A percentile compares a stretch with the other conserved stretches of the same genome.
These are phyloP conservation scores for Mycena kentingensis DNA, from an alignment of 768 basidiomycete species.

Conservation along the genomic window DNA sequence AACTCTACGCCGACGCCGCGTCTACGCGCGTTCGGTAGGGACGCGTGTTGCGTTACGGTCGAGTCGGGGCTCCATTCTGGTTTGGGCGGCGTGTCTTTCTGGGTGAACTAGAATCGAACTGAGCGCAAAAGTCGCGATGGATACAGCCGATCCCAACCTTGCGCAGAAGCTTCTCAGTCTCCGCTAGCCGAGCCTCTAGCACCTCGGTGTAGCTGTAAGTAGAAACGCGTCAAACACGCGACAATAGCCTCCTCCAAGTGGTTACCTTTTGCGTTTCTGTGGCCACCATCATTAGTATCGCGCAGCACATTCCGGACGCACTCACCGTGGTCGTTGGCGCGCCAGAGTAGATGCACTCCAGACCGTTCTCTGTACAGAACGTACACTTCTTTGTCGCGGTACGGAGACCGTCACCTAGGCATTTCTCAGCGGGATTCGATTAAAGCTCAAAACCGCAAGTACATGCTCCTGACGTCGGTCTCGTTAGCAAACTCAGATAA, in stretches of 20 bases:
- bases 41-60: not conserved
- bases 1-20: not conserved
- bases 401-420: not conserved
- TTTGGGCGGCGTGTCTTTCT: not conserved
- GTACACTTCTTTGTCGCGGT: not conserved
- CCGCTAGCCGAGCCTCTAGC: not conserved
- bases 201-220: slow-evolving; percentile 1
- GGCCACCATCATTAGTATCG: not conserved
- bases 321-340: not conserved
- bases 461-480: too few relatives aligned
- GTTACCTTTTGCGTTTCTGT: not conserved
- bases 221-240: not conserved
- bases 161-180: not conserved
- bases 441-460: not conserved
- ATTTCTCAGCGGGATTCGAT: not conserved
- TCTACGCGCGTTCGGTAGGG: not conserved
- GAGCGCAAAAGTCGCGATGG: not conserved
- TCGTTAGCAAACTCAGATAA: too few relatives aligned
- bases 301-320: not conserved
- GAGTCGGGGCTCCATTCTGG: not conserved
- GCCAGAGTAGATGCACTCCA: not conserved
- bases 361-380: not conserved
- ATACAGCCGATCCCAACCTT: not conserved
- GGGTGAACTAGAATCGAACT: not conserved
- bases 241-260: too few relatives aligned